Evolutionary conservation across 371 early-diverging fungal genomes (phyloP).

Genomic region (Apophysomyces elegans): DNA sequence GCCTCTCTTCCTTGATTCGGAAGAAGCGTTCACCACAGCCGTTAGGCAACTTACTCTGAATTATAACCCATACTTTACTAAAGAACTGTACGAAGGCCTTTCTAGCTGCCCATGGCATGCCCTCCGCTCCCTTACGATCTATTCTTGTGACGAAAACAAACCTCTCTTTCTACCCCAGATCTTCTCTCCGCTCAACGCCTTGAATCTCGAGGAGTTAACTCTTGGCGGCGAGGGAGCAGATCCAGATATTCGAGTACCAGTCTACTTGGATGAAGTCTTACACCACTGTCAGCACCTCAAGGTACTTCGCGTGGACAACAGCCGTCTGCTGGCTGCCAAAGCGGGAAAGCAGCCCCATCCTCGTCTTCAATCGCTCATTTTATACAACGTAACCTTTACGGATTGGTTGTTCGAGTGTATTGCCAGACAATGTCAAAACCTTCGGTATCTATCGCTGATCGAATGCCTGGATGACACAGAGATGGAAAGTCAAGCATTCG

Average conservation of each 20-base stretch:
- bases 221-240: neutral
- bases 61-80: too few species aligned
- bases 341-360: too few species aligned
- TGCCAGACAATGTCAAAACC: neutral
- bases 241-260: neutral
- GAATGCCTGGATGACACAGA: neutral
- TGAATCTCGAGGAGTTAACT: neutral
- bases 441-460: neutral
- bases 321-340: neutral
- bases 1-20: neutral
- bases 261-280: neutral
- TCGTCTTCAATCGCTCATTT: neutral
- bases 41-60: too few species aligned
- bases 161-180: neutral
- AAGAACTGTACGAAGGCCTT: too few species aligned
- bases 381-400: neutral
- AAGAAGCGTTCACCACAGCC: too few species aligned
- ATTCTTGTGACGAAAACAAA: neutral
- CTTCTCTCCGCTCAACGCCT: neutral
- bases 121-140: neutral
- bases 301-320: neutral
- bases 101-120: neutral
- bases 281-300: neutral
- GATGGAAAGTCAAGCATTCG: neutral
- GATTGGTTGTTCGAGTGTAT: neutral